These are phyloP conservation scores for Tetradesmus lagerheimii DNA, from an alignment of 139 green algal species.

Conservation along the genomic window DNA sequence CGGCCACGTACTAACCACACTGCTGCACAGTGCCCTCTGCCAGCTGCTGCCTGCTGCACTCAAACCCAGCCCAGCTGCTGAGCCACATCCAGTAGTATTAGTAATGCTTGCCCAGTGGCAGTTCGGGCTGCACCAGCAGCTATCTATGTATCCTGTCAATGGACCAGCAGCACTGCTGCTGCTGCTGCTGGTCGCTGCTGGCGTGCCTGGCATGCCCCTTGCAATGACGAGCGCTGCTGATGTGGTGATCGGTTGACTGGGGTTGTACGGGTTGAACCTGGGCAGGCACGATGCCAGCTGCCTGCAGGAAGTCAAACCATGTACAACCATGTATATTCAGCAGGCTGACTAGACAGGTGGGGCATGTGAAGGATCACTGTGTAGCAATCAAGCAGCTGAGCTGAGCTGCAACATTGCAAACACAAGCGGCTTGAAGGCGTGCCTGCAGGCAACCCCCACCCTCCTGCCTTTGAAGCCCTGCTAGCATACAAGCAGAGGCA, in stretches of 20 bases:
- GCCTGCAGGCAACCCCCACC: no score
- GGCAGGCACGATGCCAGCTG: slow-evolving; percentile 15
- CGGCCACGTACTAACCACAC: slow-evolving; percentile 6
- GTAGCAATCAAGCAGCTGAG: no score
- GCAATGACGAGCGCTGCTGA: slow-evolving; percentile 3
- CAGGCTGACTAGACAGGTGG: not conserved
- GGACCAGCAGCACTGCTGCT: not conserved
- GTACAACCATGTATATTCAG: not conserved
- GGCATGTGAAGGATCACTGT: not conserved
- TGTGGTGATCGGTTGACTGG: not conserved
- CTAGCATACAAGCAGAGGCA: no score
- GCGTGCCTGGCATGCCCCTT: slow-evolving; percentile 1
- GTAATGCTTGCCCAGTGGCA: not conserved
- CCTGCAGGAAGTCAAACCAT: not conserved
- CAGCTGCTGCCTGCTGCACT: not conserved
- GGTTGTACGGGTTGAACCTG: not conserved
- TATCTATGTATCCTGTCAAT: not conserved
- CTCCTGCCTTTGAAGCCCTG: no score
- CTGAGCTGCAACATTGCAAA: no score
- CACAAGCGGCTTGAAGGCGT: no score
- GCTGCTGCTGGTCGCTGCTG: not conserved
- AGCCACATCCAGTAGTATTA: not conserved
- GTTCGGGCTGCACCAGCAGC: not conserved
- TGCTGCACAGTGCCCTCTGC: not conserved
- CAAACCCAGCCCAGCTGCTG: not conserved